Evolutionary conservation across 2,329 filamentous ascomycete genomes (phyloP).

Genomic region (Clarireedia homoeocarpa): DNA sequence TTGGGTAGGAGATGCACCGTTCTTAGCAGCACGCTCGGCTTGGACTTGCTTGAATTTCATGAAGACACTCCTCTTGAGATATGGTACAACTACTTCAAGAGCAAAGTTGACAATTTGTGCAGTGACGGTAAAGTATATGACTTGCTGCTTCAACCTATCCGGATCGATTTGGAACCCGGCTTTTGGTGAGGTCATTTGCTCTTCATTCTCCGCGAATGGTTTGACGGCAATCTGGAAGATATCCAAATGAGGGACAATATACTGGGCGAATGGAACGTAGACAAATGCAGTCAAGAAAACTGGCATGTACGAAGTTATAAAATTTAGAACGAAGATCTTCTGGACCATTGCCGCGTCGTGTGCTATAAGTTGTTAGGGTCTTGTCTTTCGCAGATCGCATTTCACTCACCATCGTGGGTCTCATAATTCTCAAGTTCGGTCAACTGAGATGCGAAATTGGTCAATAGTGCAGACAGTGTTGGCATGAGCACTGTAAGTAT

Average conservation of each 20-base stretch:
- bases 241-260: constrained; percentile 79
- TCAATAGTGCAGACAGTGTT: constrained; percentile 67
- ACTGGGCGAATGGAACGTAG: constrained; percentile 82
- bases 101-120: constrained; percentile 84
- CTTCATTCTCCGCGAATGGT: constrained; percentile 67
- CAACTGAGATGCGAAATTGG: constrained; percentile 65
- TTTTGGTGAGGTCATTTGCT: constrained; percentile 51
- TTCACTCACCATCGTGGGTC: constrained; percentile 57
- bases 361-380: constrained; percentile 34
- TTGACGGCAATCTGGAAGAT: constrained; percentile 69
- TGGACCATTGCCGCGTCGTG: constrained; percentile 79
- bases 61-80: constrained; percentile 70
- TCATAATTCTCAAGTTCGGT: constrained; percentile 89
- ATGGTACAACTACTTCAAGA: constrained; percentile 79
- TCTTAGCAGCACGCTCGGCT: constrained; percentile 49
- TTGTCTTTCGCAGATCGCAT: not conserved
- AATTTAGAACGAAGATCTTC: constrained; percentile 94
- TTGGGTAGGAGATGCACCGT: constrained; percentile 33
- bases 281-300: constrained; percentile 91
- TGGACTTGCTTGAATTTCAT: constrained; percentile 73
- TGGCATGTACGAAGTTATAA: constrained; percentile 89
- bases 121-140: constrained; percentile 93
- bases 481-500: constrained; percentile 79
- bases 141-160: constrained; percentile 74
- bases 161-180: constrained; percentile 74